Conservation (phyloP, 1,284 basidiomycete genomes). For the Porodaedalea pini region DNA sequence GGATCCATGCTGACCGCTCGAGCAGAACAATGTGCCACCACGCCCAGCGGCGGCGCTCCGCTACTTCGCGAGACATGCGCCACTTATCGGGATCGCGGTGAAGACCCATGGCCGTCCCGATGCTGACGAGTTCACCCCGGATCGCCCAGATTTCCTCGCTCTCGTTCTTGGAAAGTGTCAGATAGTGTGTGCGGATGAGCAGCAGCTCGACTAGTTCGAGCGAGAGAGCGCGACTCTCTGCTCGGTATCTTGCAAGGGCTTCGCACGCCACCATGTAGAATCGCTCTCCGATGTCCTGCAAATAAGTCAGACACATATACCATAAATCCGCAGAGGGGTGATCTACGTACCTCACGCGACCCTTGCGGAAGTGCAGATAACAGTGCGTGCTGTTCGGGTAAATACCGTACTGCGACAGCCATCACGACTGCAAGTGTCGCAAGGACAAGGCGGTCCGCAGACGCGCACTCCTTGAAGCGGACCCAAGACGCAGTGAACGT, state of each 20-base stretch:
- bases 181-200: constrained; percentile 65
- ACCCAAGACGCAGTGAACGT: constrained; percentile 64
- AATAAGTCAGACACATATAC: constrained; percentile 33
- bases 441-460: constrained; percentile 63
- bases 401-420: constrained; percentile 66
- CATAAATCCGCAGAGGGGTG: neutral
- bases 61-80: constrained; percentile 60
- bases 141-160: constrained; percentile 76
- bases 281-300: constrained; percentile 51
- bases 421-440: constrained; percentile 68
- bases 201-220: constrained; percentile 73
- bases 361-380: constrained; percentile 29
- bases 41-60: constrained; percentile 75
- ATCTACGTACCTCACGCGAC: neutral
- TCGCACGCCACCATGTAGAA: constrained; percentile 65
- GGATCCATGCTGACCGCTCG: constrained; percentile 51
- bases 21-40: constrained; percentile 82
- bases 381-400: constrained; percentile 60
- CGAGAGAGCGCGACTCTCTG: constrained; percentile 59
- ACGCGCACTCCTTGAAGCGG: constrained; percentile 62
- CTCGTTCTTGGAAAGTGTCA: constrained; percentile 67
- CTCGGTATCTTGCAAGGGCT: constrained; percentile 60
- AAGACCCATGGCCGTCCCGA: constrained; percentile 74
- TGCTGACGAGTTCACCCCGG: constrained; percentile 64
- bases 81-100: constrained; percentile 77